Evolutionary conservation across 371 early-diverging fungal species (phyloP).

Genomic region (Mycotypha africana): DNA sequence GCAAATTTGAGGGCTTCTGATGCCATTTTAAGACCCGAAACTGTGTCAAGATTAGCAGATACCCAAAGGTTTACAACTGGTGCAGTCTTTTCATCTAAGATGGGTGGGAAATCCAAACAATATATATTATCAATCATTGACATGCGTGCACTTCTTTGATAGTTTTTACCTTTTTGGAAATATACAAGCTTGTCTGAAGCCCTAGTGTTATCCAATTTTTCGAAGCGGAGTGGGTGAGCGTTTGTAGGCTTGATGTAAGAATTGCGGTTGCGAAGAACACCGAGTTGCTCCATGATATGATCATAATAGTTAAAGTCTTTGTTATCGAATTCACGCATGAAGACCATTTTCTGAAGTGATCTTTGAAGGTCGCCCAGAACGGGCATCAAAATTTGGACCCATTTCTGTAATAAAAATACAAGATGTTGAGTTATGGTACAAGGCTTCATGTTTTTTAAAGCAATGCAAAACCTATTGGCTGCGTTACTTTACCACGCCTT

Average conservation of each 20-base stretch:
- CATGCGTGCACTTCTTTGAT: neutral
- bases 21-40: conserved; percentile 45
- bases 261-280: conserved; percentile 57
- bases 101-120: neutral
- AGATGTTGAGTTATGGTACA: too few relatives aligned
- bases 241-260: conserved; percentile 58
- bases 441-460: too few relatives aligned
- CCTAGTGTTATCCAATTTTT: conserved; percentile 8
- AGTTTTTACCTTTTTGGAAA: conserved; percentile 9
- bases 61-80: conserved; percentile 41
- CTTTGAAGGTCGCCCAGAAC: conserved; percentile 26
- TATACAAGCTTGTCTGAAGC: conserved; percentile 7
- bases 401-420: conserved; percentile 21
- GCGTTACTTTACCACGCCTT: too few relatives aligned
- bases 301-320: conserved; percentile 60
- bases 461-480: too few relatives aligned
- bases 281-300: conserved; percentile 54
- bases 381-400: conserved; percentile 29
- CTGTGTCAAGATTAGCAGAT: conserved; percentile 51
- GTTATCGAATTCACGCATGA: conserved; percentile 46
- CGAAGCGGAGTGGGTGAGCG: conserved; percentile 43
- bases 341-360: conserved; percentile 15
- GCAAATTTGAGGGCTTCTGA: conserved; percentile 36
- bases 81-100: conserved; percentile 10
- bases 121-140: neutral